Evolutionary conservation across 139 green algal genomes (phyloP), one percentile per base, ranked within the genome.

Genomic region (Volvox reticuliferus): DNA sequence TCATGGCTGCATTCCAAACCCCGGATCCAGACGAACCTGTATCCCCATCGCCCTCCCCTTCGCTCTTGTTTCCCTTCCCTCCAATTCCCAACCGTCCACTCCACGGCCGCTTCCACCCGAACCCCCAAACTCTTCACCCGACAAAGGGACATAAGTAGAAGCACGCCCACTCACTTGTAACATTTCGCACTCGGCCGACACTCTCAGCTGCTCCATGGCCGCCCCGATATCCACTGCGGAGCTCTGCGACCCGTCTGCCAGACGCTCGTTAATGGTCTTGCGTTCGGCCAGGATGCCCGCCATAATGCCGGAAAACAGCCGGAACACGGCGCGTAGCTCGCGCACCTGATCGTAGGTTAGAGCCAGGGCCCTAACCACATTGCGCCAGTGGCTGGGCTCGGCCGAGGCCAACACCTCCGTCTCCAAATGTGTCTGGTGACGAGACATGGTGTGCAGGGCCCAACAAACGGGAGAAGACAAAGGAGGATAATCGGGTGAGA

Each of bases 381-480:
- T 22, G 28, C n/a, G 69, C 85, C 85, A 89, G 69, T 82, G 85
- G n/a, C 1, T 12, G 37, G 85, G 69, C 19, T 89, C 85, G 18
- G 85, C 32, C 22, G 37, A 21, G 14, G 28, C 0, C 69, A 82
- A 17, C 36, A 14, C 44, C 37, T 62, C 69, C 18, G 69, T 89
- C 44, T 89, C 85, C 69, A 89, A 36, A 71, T 89, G 69, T n/a
- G 85, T 89, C 85, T 89, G 85, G 44, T 55, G 44, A 55, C 44
- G 44, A 55, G 44, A 55, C 44, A 55, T 14, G 44, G 44, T 9
- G 44, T 55, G 9, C 44, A 55, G 44, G 44, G 9, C 44, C 44
- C 44, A 55, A 55, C 44, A 5, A 55, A 55, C 44, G 9, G 9
- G 44, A n/a, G n/a, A n/a, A n/a, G n/a, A n/a, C n/a, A n/a, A n/a